Conservation (phyloP, 495 filamentous ascomycete species). For the Neurospora sp. region DNA sequence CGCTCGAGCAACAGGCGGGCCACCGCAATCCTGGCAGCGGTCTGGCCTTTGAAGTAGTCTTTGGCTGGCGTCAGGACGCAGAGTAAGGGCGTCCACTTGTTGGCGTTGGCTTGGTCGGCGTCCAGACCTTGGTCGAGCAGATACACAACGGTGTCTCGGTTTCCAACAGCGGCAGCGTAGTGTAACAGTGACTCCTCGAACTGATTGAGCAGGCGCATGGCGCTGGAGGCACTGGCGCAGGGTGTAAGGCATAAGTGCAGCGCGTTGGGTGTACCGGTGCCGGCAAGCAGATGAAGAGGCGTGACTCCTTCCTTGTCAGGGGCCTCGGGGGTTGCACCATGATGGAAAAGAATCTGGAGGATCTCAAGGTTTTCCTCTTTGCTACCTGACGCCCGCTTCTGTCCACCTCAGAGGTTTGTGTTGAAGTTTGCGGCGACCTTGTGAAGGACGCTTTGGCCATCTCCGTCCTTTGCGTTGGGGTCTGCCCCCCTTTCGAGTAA, state of each 20-base stretch:
- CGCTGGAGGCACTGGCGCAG: not conserved
- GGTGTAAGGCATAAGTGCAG: slow-evolving; percentile 6
- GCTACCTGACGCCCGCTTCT: not conserved
- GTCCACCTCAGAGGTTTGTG: not conserved
- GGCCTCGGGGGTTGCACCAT: slow-evolving; percentile 3
- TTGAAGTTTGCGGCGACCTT: not conserved
- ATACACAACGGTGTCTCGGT: slow-evolving; percentile 9
- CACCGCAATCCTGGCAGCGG: not conserved
- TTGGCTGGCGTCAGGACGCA: slow-evolving; percentile 11
- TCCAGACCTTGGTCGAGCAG: slow-evolving; percentile 9
- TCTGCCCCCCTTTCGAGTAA: not conserved
- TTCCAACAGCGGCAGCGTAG: slow-evolving; percentile 11
- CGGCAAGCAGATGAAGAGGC: slow-evolving; percentile 4
- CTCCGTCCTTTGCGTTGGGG: not conserved
- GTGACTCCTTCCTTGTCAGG: slow-evolving; percentile 6
- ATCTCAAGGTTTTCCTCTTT: not conserved
- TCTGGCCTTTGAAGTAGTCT: not conserved
- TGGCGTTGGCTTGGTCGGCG: slow-evolving; percentile 7
- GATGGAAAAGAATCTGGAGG: not conserved
- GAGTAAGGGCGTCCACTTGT: slow-evolving; percentile 18
- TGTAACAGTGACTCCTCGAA: slow-evolving; percentile 12
- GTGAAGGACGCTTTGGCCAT: not conserved
- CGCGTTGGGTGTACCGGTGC: not conserved
- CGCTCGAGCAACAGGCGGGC: slow-evolving; percentile 7
- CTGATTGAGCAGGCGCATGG: not conserved